These are phyloP conservation scores for Solanum bulbocastanum DNA, from an alignment of 257 asterid genomes.

Conservation along the genomic window DNA sequence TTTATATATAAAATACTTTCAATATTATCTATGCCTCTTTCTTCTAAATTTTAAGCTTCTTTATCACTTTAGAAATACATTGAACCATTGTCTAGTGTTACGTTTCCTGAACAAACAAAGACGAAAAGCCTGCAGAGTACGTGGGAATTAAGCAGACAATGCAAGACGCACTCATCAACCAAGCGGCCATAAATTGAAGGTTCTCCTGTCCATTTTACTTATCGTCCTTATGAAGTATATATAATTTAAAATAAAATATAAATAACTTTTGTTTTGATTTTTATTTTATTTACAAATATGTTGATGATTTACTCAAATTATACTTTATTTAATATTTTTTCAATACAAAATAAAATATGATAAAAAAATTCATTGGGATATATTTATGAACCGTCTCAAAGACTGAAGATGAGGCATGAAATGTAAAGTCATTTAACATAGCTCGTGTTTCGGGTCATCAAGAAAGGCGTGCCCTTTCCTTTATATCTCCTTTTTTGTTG, in stretches of 20 bases:
- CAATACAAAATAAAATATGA: background rate
- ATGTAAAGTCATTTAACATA: background rate
- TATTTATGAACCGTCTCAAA: background rate
- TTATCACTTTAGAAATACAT: background rate
- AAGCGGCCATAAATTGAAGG: background rate
- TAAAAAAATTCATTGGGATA: background rate
- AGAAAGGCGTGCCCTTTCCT: background rate
- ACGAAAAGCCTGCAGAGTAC: background rate
- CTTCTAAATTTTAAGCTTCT: no score
- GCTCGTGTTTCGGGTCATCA: background rate
- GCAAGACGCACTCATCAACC: background rate
- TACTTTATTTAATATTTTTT: no score
- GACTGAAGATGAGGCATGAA: background rate
- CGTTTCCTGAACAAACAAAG: background rate
- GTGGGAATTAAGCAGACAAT: background rate
- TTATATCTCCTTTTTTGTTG: background rate
- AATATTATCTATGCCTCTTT: no score
- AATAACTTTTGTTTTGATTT: no score
- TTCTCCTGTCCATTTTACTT: background rate
- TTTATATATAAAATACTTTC: no score
- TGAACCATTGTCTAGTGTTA: background rate
- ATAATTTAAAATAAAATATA: no score
- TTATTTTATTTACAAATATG: no score
- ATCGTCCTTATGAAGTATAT: no score
- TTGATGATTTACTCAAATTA: no score